Evolutionary conservation across 1,284 basidiomycete species (phyloP).

Genomic region (Golubevia pallescens): DNA sequence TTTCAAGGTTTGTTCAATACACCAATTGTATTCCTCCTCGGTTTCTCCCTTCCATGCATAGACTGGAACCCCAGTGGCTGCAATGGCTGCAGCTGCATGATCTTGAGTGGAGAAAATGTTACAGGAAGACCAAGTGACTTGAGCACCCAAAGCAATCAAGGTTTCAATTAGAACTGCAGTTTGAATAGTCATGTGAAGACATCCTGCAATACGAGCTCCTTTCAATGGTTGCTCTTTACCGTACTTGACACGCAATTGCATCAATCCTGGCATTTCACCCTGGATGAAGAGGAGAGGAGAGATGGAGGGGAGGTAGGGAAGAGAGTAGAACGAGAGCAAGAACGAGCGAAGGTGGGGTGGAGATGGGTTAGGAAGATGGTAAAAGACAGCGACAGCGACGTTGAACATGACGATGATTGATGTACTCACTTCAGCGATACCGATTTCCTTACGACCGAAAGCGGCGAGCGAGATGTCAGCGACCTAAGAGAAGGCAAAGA

Average conservation of each 20-base stretch:
- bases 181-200: constrained; percentile 80
- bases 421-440: constrained; percentile 84
- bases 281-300: no score
- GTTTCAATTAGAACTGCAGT: constrained; percentile 91
- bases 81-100: constrained; percentile 97
- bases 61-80: constrained; percentile 96
- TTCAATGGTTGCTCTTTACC: constrained; percentile 82
- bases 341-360: neutral
- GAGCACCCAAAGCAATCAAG: constrained; percentile 88
- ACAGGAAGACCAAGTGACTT: constrained; percentile 99
- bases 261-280: constrained; percentile 63
- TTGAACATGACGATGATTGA: neutral
- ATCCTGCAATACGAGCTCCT: constrained; percentile 95
- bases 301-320: no score
- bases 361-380: neutral
- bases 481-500: constrained; percentile 36
- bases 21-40: constrained; percentile 97
- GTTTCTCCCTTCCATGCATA: constrained; percentile 99
- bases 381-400: neutral
- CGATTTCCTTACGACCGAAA: constrained; percentile 96
- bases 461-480: constrained; percentile 92
- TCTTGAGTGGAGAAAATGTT: constrained; percentile 99
- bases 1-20: constrained; percentile 88
- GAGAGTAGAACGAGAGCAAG: no score
- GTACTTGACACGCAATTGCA: constrained; percentile 71